Evolutionary conservation across 2,329 filamentous ascomycete genomes (phyloP), one percentile per base, ranked within the genome.

Genomic region (Fusarium sp.): DNA sequence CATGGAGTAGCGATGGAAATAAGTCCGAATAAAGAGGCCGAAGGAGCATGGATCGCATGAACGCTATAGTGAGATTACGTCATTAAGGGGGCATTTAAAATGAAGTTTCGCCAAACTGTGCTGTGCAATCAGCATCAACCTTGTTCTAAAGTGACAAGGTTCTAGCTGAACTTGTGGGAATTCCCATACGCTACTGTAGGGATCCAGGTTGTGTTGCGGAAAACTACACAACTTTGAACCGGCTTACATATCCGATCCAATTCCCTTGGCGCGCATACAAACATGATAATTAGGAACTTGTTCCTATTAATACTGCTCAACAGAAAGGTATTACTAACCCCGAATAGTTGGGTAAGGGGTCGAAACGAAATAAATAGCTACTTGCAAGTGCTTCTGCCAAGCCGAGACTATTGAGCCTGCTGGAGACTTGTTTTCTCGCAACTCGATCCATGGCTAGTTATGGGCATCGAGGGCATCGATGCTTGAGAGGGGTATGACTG

Each of bases 51-150:
- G 29, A 22, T 56, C 24, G 31, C 31, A 35, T 56, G 31, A 56
- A 56, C 29, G 29, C 14, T 35, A 10, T 35, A 35, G 52, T 35
- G 18, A 35, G 52, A 56, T 56, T 33, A 56, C 52, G 52, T 56
- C 29, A 56, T 56, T 35, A 52, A 31, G 27, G 48, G 48, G 48
- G 48, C 10, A 31, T 29, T 52, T 52, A 31, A 52, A 52, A 52
- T 52, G 48, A 52, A 13, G 6, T 20, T 14, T 27, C 24, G 24
- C 48, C 22, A 29, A 50, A 52, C 45, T 13, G 24, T 11, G 45
- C 45, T 29, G 45, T n/a, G 45, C 16, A 52, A 29, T 29, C 45
- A 52, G 48, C 48, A 52, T 20, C 27, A 52, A 52, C 48, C 48
- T 14, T 52, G 48, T 31, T 52, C 10, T 1, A 52, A 31, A 10